Conservation (phyloP, 208 protist genomes). For the Phytomonas sp. region DNA sequence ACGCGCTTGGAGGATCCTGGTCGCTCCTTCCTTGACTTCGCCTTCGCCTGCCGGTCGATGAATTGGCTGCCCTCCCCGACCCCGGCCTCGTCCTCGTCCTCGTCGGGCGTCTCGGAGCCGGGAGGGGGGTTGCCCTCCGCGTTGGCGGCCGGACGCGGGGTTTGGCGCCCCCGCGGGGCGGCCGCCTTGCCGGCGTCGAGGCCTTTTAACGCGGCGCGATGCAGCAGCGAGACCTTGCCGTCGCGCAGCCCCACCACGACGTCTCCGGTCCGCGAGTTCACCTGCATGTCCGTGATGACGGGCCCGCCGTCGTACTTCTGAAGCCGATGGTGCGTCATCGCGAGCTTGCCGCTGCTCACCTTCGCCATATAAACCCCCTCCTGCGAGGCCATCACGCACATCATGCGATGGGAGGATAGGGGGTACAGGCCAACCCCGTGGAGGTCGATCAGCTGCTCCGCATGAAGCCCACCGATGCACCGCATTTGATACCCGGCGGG, state of each 20-base stretch:
- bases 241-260: constrained; percentile 52
- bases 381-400: constrained; percentile 25
- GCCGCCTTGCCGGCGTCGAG: neutral
- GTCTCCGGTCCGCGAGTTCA: constrained; percentile 43
- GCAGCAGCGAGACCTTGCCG: constrained; percentile 46
- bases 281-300: constrained; percentile 27
- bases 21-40: neutral
- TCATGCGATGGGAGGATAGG: constrained; percentile 23
- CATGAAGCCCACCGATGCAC: constrained; percentile 25
- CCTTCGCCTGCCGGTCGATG: neutral
- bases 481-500: constrained; percentile 13
- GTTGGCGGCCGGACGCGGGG: neutral
- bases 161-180: neutral
- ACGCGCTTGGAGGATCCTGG: neutral
- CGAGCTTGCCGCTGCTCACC: constrained; percentile 34
- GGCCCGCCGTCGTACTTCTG: constrained; percentile 23
- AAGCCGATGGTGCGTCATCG: constrained; percentile 33
- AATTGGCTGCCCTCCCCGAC: neutral
- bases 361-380: constrained; percentile 40
- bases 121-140: neutral
- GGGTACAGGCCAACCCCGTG: constrained; percentile 29
- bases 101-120: neutral
- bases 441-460: constrained; percentile 25
- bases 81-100: constrained; percentile 9
- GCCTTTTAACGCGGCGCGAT: constrained; percentile 15